Base-by-base conservation (phyloP, 345 rosid genomes). In the Aethionema arabicum region DNA sequence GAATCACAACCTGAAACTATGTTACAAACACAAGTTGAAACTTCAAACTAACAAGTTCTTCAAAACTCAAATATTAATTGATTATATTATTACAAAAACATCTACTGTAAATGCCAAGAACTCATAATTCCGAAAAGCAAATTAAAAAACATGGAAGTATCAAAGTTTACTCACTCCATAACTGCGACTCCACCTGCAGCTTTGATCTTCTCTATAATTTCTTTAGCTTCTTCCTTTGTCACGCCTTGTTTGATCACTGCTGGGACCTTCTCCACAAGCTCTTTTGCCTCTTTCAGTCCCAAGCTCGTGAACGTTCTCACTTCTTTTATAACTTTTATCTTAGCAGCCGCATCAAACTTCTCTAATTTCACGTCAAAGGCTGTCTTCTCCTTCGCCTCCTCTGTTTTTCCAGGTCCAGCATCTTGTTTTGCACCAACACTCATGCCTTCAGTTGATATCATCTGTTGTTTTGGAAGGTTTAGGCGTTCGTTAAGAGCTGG, bases 351-450 rank as follows among this genome's bases (percentile, higher is more conserved):
- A 32, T 74, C 69, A 58, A 52, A 74, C 74, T 63, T 74, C 66
- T 74, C 77, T 46, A 74, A 10, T 53, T 68, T 68, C 56, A 74
- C 73, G 41, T 74, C 74, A 11, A 74, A 74, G 31, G 53, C 14
- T 7, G 74, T 74, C 73, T 68, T 74, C 70, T 74, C 77, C 56
- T 74, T 73, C 65, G 61, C 57, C 69, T 68, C 77, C 63, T 63
- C 77, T 11, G 21, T 62, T 38, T 32, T 33, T 35, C 32, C 70
- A 0, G 63, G 4, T 68, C 74, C 77, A 58, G 48, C 43, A 11
- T 74, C 77, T 16, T 62, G 61, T 6, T 64, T 68, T 32, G 41
- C 61, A 44, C 77, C 67, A 2, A 52, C 11, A 27, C 54, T 59
- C 60, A 73, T 52, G 5, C 77, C 74, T 27, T 59, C 63, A 0